A percentile compares a stretch with the other conserved stretches of the same genome.
phyloP scores from a whole-genome alignment of 192 early-diverging fungal genomes.

The Chytriomyces confervae region DNA sequence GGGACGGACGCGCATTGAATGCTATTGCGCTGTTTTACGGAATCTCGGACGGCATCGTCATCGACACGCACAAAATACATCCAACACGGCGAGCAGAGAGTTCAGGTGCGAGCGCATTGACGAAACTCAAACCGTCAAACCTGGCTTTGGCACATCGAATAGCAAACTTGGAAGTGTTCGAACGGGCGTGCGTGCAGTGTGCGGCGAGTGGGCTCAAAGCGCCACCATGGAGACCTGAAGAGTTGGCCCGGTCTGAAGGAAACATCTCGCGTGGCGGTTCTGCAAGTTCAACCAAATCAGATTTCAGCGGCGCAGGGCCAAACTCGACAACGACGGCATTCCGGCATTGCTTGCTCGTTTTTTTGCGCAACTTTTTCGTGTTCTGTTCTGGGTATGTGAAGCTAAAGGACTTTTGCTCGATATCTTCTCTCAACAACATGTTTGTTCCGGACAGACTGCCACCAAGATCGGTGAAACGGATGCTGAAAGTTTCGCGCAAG shows the following conservation, averaged over 20 bases:
- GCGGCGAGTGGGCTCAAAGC: background rate
- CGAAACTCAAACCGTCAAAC: background rate
- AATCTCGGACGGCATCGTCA: background rate
- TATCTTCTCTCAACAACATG: too few relatives aligned
- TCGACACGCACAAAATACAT: constrained; percentile 9
- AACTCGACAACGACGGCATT: constrained; percentile 23
- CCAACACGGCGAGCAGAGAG: constrained; percentile 13
- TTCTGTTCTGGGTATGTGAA: constrained; percentile 5
- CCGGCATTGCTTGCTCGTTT: constrained; percentile 14
- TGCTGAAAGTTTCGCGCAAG: constrained; percentile 23
- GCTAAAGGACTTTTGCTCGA: too few relatives aligned
- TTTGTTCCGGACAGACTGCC: too few relatives aligned
- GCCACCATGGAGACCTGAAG: constrained; percentile 29
- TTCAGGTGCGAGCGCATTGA: background rate
- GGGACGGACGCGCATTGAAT: constrained; percentile 43
- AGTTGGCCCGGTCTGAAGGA: constrained; percentile 23
- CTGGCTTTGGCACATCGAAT: constrained; percentile 22
- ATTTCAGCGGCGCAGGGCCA: background rate
- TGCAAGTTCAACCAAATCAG: background rate
- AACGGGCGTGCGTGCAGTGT: background rate
- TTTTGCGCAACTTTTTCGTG: constrained; percentile 22
- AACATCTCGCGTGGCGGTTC: constrained; percentile 24
- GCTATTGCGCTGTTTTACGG: constrained; percentile 37
- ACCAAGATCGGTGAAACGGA: background rate
- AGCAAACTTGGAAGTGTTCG: constrained; percentile 27